phyloP scores from a whole-genome alignment of 441 rosid genomes.

The Bocquillonia castaneifolia region DNA sequence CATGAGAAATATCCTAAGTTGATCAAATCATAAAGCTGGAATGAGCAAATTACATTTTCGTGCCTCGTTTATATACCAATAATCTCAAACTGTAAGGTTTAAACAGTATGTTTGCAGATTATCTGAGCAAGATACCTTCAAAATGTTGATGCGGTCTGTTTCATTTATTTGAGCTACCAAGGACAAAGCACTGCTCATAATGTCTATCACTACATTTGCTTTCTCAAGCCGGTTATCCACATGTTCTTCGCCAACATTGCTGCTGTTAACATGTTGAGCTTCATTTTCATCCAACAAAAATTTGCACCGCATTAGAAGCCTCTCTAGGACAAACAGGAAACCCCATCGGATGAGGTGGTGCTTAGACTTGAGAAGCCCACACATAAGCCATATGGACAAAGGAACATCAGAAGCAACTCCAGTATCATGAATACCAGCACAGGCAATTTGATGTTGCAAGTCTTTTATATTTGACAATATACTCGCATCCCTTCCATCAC shows the following conservation, averaged over 20 bases:
- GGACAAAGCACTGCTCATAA: slow-evolving; percentile 91
- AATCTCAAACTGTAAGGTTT: neutral
- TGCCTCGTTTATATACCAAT: neutral
- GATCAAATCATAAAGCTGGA: neutral
- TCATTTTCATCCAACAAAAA: slow-evolving; percentile 88
- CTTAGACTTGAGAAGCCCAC: slow-evolving; percentile 92
- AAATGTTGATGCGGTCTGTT: slow-evolving; percentile 84
- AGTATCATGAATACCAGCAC: slow-evolving; percentile 64
- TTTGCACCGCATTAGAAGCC: slow-evolving; percentile 95
- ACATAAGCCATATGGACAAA: slow-evolving; percentile 75
- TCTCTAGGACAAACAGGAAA: slow-evolving; percentile 77
- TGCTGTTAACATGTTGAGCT: slow-evolving; percentile 49
- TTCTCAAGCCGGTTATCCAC: slow-evolving; percentile 71
- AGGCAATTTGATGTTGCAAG: slow-evolving; percentile 62
- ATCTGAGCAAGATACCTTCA: slow-evolving; percentile 59
- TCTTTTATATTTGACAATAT: slow-evolving; percentile 71
- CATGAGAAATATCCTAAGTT: neutral
- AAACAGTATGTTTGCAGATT: slow-evolving; percentile 7
- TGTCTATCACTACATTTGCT: slow-evolving; percentile 91
- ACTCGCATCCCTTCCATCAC: slow-evolving; percentile 54
- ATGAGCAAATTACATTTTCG: slow-evolving; percentile 6
- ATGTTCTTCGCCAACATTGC: slow-evolving; percentile 35
- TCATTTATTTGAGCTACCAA: slow-evolving; percentile 86
- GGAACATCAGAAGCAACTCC: slow-evolving; percentile 69
- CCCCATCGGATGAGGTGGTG: slow-evolving; percentile 78